Conservation (phyloP, 2,329 filamentous ascomycete genomes). For the Talaromyces sp. region DNA sequence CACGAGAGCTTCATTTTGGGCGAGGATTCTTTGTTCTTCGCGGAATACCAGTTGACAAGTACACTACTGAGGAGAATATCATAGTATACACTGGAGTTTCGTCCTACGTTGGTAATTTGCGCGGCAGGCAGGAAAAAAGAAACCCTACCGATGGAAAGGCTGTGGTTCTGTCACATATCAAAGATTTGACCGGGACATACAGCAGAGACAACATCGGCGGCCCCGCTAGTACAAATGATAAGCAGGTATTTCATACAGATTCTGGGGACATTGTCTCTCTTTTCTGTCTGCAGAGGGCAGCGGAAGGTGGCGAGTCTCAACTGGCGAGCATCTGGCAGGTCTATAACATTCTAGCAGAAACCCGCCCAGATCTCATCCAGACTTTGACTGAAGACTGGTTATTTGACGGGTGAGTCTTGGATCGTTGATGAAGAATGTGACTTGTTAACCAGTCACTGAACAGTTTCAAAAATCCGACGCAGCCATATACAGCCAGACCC, state of each 20-base stretch:
- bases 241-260: slow-evolving; percentile 56
- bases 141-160: slow-evolving; percentile 14
- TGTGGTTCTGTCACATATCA: slow-evolving; percentile 60
- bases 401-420: slow-evolving; percentile 41
- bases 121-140: slow-evolving; percentile 44
- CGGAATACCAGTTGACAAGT: slow-evolving; percentile 37
- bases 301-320: slow-evolving; percentile 52
- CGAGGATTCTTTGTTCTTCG: slow-evolving; percentile 46
- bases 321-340: slow-evolving; percentile 52
- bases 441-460: neutral
- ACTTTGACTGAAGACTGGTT: slow-evolving; percentile 50
- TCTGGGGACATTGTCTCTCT: slow-evolving; percentile 53
- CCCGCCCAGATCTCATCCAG: slow-evolving; percentile 52
- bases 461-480: slow-evolving; percentile 52
- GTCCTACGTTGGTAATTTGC: slow-evolving; percentile 38
- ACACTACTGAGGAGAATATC: slow-evolving; percentile 37
- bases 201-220: slow-evolving; percentile 36
- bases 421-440: neutral
- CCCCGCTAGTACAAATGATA: slow-evolving; percentile 43
- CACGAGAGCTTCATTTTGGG: slow-evolving; percentile 39
- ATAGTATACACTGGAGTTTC: slow-evolving; percentile 45
- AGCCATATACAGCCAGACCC: slow-evolving; percentile 45
- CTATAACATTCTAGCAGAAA: slow-evolving; percentile 54
- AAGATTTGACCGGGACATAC: slow-evolving; percentile 49
- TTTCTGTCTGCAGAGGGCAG: slow-evolving; percentile 45